Conservation (phyloP, 1,284 basidiomycete species). For the Fistulinella cinereoalba region DNA sequence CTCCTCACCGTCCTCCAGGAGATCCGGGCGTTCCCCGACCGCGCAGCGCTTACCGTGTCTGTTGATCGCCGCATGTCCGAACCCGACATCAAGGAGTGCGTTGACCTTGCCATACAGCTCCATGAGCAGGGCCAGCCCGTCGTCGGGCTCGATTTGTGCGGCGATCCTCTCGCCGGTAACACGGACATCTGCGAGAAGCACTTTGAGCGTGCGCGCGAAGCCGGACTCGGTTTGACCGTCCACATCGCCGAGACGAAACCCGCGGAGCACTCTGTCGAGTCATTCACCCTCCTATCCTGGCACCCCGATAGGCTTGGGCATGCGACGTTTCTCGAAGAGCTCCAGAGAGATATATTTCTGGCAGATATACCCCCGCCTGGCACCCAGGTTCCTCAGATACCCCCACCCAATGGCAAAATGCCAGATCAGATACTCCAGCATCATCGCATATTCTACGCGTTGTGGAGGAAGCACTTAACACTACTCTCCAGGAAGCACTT, state of each 20-base stretch:
- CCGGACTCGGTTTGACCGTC: constrained; percentile 65
- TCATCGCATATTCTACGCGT: constrained; percentile 22
- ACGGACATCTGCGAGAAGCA: constrained; percentile 51
- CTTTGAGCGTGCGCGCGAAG: constrained; percentile 53
- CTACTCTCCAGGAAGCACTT: constrained; percentile 19
- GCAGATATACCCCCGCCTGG: constrained; percentile 23
- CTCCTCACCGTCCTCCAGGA: constrained; percentile 64
- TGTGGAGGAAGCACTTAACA: constrained; percentile 28
- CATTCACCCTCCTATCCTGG: constrained; percentile 60
- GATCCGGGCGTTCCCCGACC: constrained; percentile 52
- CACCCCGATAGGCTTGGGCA: constrained; percentile 73
- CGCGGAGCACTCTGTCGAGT: constrained; percentile 54
- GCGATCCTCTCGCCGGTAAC: constrained; percentile 65
- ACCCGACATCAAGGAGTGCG: constrained; percentile 49
- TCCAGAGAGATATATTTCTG: constrained; percentile 56
- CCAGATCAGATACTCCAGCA: constrained; percentile 23
- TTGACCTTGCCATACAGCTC: constrained; percentile 55
- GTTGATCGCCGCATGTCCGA: constrained; percentile 65
- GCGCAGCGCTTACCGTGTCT: constrained; percentile 66
- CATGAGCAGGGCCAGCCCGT: constrained; percentile 57
- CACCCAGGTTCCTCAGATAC: constrained; percentile 18
- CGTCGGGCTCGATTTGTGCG: constrained; percentile 80
- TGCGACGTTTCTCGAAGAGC: constrained; percentile 73
- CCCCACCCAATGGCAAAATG: constrained; percentile 14
- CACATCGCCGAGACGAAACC: constrained; percentile 71